phyloP scores from a whole-genome alignment of 768 basidiomycete species.

The Boletellus ananiceps region DNA sequence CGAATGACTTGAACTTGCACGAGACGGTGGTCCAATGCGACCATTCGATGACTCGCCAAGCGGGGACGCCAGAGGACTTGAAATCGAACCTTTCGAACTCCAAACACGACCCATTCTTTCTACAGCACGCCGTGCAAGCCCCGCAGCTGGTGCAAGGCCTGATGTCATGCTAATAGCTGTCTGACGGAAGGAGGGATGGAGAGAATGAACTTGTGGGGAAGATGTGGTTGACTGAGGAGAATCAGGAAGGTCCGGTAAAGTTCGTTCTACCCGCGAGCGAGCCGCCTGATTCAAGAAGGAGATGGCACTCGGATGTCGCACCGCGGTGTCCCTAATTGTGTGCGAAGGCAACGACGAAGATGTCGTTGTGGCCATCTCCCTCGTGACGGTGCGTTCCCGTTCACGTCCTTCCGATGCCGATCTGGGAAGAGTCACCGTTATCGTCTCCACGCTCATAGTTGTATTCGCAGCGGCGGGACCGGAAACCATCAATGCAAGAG shows the following conservation, averaged over 20 bases:
- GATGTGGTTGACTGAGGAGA: constrained; percentile 8
- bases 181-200: constrained; percentile 44
- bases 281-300: constrained; percentile 21
- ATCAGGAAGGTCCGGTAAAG: constrained; percentile 29
- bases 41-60: constrained; percentile 36
- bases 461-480: constrained; percentile 22
- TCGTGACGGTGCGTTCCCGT: constrained; percentile 39
- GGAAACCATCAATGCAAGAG: constrained; percentile 28
- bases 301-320: constrained; percentile 18
- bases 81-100: constrained; percentile 39
- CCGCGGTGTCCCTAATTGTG: constrained; percentile 26
- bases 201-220: constrained; percentile 7
- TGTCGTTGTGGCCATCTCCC: constrained; percentile 40
- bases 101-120: constrained; percentile 71
- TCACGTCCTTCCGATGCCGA: constrained; percentile 30
- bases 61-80: constrained; percentile 43
- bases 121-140: constrained; percentile 70
- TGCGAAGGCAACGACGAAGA: constrained; percentile 30
- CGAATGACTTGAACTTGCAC: constrained; percentile 40
- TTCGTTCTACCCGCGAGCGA: constrained; percentile 24
- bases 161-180: constrained; percentile 72
- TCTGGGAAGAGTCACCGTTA: constrained; percentile 27
- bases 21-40: constrained; percentile 32
- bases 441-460: constrained; percentile 30
- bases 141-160: constrained; percentile 66